phyloP scores from a whole-genome alignment of 495 filamentous ascomycete genomes.

The Hypoxylon trugodes region DNA sequence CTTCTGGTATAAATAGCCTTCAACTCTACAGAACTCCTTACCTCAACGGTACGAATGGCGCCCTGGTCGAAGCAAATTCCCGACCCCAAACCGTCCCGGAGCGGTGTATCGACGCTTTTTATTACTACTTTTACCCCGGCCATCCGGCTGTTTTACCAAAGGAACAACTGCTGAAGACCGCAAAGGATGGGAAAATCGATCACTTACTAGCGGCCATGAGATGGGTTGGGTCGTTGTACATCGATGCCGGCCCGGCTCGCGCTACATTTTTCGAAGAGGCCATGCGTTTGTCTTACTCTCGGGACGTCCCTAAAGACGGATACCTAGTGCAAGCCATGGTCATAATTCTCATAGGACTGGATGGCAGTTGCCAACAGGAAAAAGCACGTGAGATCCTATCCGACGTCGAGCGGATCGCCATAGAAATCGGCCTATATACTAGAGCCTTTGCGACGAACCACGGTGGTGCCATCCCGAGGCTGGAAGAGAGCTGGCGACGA shows the following conservation, averaged over 20 bases:
- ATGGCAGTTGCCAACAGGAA: constrained; percentile 74
- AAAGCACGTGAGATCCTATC: constrained; percentile 72
- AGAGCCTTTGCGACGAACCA: constrained; percentile 57
- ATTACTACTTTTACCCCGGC: constrained; percentile 70
- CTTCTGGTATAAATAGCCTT: constrained; percentile 43
- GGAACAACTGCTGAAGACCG: constrained; percentile 52
- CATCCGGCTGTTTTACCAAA: constrained; percentile 72
- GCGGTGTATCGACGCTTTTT: constrained; percentile 64
- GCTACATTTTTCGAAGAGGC: constrained; percentile 67
- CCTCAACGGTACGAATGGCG: constrained; percentile 43
- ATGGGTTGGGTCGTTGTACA: constrained; percentile 72
- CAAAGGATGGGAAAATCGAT: constrained; percentile 53
- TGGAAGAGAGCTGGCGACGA: constrained; percentile 78
- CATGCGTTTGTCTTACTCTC: constrained; percentile 59
- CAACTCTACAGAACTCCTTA: constrained; percentile 52
- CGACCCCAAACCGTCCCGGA: constrained; percentile 52
- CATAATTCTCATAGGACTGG: constrained; percentile 77
- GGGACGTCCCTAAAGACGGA: constrained; percentile 63
- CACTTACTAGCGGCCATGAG: constrained; percentile 69
- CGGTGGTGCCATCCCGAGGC: constrained; percentile 56
- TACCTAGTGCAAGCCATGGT: constrained; percentile 81
- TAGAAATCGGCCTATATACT: constrained; percentile 79
- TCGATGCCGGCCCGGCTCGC: constrained; percentile 58
- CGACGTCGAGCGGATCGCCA: constrained; percentile 71
- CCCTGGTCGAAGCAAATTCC: constrained; percentile 38